A percentile compares a stretch with the other conserved stretches of the same genome.
These are phyloP conservation scores for Candida gorgasii DNA, from an alignment of 805 yeast species.

Conservation along the genomic window DNA sequence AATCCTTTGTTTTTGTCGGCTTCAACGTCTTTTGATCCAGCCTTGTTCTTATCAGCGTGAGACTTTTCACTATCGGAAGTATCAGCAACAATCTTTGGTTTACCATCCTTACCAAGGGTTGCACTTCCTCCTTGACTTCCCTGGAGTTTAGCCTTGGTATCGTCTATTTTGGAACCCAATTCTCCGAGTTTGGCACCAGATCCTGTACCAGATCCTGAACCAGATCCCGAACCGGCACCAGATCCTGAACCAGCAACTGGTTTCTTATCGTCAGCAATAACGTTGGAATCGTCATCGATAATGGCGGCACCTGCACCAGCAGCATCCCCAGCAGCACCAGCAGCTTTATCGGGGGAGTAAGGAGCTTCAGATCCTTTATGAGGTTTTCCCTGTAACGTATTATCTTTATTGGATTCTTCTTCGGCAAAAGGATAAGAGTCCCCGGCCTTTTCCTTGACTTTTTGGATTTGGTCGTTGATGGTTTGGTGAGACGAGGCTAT, in stretches of 20 bases:
- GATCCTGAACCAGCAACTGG: not conserved
- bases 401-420: conserved; percentile 20
- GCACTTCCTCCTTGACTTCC: conserved; percentile 11
- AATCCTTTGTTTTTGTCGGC: conserved; percentile 1
- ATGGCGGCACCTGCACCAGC: not conserved
- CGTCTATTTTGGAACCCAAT: not conserved
- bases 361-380: conserved; percentile 39
- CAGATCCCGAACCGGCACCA: not conserved
- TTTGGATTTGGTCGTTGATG: conserved; percentile 32
- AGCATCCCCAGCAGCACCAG: conserved; percentile 7
- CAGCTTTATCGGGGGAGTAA: conserved; percentile 22
- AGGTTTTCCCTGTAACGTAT: conserved; percentile 35
- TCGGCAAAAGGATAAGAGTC: conserved; percentile 23
- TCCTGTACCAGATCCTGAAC: not conserved
- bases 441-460: conserved; percentile 26
- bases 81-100: conserved; percentile 26
- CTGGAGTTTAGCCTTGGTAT: not conserved
- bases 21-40: conserved; percentile 8
- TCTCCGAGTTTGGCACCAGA: not conserved
- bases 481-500: conserved; percentile 47
- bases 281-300: no score
- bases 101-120: conserved; percentile 14
- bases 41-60: conserved; percentile 15
- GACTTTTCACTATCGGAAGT: conserved; percentile 21
- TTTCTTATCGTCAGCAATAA: no score